phyloP scores from a whole-genome alignment of 2,329 filamentous ascomycete species.

The Fusarium nodosum region DNA sequence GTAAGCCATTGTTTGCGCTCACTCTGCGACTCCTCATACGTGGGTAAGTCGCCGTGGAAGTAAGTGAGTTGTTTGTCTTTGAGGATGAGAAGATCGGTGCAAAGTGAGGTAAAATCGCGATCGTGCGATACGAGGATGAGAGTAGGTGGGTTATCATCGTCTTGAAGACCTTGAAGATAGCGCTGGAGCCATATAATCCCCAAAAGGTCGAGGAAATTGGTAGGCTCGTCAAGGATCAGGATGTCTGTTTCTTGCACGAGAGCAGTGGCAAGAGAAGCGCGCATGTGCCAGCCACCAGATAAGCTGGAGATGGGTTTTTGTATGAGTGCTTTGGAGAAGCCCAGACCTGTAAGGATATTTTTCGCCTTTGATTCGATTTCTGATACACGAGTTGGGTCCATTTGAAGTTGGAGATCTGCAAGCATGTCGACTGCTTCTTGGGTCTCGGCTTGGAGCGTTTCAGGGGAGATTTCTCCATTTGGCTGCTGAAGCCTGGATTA shows the following conservation, averaged over 20 bases:
- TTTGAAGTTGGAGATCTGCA: constrained; percentile 74
- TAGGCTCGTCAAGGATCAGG: constrained; percentile 87
- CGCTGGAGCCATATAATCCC: constrained; percentile 88
- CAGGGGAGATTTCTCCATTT: constrained; percentile 68
- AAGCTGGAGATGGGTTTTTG: constrained; percentile 72
- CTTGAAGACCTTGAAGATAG: constrained; percentile 72
- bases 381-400: constrained; percentile 74
- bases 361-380: constrained; percentile 76
- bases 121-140: constrained; percentile 88
- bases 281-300: constrained; percentile 84
- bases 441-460: constrained; percentile 72
- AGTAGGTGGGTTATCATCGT: constrained; percentile 69
- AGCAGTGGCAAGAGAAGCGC: constrained; percentile 73
- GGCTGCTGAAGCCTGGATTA: constrained; percentile 62
- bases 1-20: constrained; percentile 77
- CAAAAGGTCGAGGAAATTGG: constrained; percentile 86
- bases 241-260: constrained; percentile 82
- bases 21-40: constrained; percentile 76
- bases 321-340: constrained; percentile 75
- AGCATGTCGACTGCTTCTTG: constrained; percentile 78
- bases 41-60: constrained; percentile 80
- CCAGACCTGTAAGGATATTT: constrained; percentile 76
- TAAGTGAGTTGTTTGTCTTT: constrained; percentile 78
- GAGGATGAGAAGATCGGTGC: constrained; percentile 83
- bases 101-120: constrained; percentile 81